Conservation (phyloP, 2,329 filamentous ascomycete species). For the Fusarium sp. region DNA sequence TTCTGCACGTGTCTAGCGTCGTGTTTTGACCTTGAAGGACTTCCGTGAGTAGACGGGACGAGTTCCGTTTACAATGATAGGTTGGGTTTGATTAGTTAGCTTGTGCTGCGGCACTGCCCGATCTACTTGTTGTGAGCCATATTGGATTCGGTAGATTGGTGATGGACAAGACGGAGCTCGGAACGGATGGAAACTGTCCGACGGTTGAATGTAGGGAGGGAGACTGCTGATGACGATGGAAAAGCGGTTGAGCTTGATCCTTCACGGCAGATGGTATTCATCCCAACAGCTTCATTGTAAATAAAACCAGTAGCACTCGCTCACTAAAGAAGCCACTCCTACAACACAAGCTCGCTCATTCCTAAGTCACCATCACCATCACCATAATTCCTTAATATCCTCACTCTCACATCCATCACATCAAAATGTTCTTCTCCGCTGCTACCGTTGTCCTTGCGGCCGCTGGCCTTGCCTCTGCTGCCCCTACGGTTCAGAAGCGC, state of each 20-base stretch:
- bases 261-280: neutral
- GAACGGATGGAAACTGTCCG: conserved; percentile 22
- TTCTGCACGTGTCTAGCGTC: conserved; percentile 1
- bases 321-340: neutral
- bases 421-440: conserved; percentile 28
- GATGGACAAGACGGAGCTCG: neutral
- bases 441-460: conserved; percentile 23
- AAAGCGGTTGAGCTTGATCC: neutral
- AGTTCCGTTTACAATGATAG: neutral
- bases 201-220: neutral
- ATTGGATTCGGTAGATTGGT: neutral
- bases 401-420: neutral
- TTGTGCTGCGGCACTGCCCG: neutral
- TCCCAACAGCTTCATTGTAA: neutral
- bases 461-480: conserved; percentile 29
- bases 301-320: neutral
- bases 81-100: neutral
- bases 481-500: conserved; percentile 29
- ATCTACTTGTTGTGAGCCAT: neutral
- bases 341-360: neutral
- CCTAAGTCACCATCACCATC: neutral
- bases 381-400: neutral
- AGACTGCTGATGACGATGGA: neutral
- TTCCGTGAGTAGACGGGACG: neutral
- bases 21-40: neutral